phyloP scores from a whole-genome alignment of 257 asterid species.

The Solanum etuberosum region DNA sequence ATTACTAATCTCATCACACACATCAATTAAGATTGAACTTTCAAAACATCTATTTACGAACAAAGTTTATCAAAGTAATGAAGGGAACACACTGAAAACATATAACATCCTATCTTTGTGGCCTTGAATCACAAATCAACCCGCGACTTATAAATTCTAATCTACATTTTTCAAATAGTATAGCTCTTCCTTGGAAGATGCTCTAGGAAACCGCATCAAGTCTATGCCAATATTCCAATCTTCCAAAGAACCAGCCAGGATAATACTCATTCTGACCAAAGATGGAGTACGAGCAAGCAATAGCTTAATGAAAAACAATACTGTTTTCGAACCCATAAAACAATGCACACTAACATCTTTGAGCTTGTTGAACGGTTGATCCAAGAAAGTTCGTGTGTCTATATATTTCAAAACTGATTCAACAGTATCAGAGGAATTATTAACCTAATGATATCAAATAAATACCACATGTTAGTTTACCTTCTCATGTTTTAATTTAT shows the following conservation, averaged over 20 bases:
- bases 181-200: not conserved
- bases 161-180: not conserved
- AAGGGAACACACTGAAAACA: not conserved
- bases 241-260: not conserved
- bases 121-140: not conserved
- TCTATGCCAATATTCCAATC: not conserved
- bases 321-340: not conserved
- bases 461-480: not conserved
- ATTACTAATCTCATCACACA: not conserved
- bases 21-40: not conserved
- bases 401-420: not conserved
- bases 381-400: not conserved
- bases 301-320: not conserved
- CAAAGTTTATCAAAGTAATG: not conserved
- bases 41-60: not conserved
- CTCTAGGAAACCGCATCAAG: not conserved
- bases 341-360: not conserved
- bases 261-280: not conserved
- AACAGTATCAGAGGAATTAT: not conserved
- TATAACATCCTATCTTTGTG: not conserved
- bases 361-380: not conserved
- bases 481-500: not conserved
- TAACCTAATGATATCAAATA: not conserved
- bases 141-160: not conserved
- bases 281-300: not conserved